phyloP scores from a whole-genome alignment of 306 rosid species.

The Gillenia trifoliata region DNA sequence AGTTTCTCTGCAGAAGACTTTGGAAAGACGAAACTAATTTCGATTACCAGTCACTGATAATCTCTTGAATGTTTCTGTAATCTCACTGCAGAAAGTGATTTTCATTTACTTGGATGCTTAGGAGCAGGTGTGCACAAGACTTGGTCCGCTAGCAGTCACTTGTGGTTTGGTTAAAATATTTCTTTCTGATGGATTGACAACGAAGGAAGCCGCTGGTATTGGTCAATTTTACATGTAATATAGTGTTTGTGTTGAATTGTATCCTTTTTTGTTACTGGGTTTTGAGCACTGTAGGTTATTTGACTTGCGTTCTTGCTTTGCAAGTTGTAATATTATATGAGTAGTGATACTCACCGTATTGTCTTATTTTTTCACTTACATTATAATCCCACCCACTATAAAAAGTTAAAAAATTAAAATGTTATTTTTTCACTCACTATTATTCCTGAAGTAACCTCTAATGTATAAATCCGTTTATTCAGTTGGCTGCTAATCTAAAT shows the following conservation, averaged over 20 bases:
- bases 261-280: no score
- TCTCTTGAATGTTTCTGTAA: neutral
- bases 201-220: neutral
- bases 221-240: neutral
- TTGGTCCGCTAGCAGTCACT: conserved; percentile 7
- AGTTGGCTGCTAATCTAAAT: no score
- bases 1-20: conserved; percentile 11
- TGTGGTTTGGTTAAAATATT: neutral
- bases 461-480: no score
- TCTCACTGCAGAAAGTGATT: neutral
- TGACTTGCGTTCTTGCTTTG: no score
- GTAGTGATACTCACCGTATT: no score
- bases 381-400: no score
- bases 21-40: neutral
- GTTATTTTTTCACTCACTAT: no score
- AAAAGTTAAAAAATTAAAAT: no score
- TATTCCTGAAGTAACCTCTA: no score
- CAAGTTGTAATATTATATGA: no score
- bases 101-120: neutral
- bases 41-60: neutral
- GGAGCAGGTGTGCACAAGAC: conserved; percentile 4
- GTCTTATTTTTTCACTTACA: no score
- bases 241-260: neutral
- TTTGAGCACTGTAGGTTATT: no score
- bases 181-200: neutral